Percentiles rank a stretch among this genome's conserved stretches.
Conservation (phyloP, 2,329 filamentous ascomycete genomes). For the Fusarium albosuccineum region DNA sequence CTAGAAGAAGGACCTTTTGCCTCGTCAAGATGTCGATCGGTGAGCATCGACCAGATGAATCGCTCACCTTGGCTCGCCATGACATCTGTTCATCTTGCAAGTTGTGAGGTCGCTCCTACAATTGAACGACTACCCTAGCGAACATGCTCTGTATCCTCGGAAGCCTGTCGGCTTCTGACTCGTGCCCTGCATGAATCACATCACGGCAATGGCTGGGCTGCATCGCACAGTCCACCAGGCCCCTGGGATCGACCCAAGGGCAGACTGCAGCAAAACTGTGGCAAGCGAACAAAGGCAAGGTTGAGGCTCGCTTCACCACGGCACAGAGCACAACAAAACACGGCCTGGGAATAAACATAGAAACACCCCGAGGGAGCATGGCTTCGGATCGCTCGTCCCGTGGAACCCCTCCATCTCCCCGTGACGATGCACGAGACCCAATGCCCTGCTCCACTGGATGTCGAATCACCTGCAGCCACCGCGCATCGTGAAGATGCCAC, state of each 20-base stretch:
- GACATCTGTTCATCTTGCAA: slow-evolving; percentile 1
- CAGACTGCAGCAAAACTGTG: slow-evolving; percentile 8
- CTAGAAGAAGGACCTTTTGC: not conserved
- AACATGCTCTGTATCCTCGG: slow-evolving; percentile 21
- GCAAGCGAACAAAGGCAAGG: slow-evolving; percentile 13
- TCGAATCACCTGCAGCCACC: slow-evolving; percentile 43
- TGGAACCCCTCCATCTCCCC: slow-evolving; percentile 15
- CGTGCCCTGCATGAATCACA: slow-evolving; percentile 47
- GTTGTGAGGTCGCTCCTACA: slow-evolving; percentile 8
- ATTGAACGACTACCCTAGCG: slow-evolving; percentile 5
- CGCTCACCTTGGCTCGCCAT: slow-evolving; percentile 25
- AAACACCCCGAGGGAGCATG: slow-evolving; percentile 11
- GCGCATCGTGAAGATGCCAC: slow-evolving; percentile 32
- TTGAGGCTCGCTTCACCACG: slow-evolving; percentile 37
- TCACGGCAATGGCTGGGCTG: slow-evolving; percentile 25
- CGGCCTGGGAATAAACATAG: slow-evolving; percentile 13
- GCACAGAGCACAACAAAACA: slow-evolving; percentile 29
- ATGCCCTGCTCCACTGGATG: slow-evolving; percentile 18
- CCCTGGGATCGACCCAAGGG: slow-evolving; percentile 18
- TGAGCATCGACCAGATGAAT: slow-evolving; percentile 13
- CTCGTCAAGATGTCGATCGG: slow-evolving; percentile 12
- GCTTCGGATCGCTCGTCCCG: slow-evolving; percentile 14
- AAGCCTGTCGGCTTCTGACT: slow-evolving; percentile 32
- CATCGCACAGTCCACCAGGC: slow-evolving; percentile 16
- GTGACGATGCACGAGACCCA: slow-evolving; percentile 44